A percentile compares a stretch with the other conserved stretches of the same genome.
phyloP scores from a whole-genome alignment of 768 basidiomycete species.

The Nidula microcarpa region DNA sequence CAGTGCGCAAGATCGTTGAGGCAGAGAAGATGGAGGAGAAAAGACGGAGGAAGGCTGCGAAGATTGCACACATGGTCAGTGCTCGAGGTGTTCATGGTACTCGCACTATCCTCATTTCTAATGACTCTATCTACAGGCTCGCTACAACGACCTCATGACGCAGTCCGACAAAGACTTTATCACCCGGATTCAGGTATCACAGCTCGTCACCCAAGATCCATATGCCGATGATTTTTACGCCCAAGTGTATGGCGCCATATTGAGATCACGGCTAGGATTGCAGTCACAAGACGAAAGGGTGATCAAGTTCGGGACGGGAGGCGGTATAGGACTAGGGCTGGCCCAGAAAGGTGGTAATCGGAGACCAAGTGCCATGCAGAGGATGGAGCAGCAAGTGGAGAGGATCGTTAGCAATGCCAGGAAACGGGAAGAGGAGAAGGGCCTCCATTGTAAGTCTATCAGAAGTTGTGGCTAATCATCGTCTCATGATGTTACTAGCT shows the following conservation, averaged over 20 bases:
- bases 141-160: conserved; percentile 94
- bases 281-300: conserved; percentile 74
- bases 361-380: conserved; percentile 83
- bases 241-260: conserved; percentile 86
- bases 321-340: conserved; percentile 83
- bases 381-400: conserved; percentile 95
- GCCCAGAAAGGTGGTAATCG: conserved; percentile 64
- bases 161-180: conserved; percentile 99
- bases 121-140: conserved; percentile 51
- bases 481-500: conserved; percentile 31
- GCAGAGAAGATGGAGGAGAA: conserved; percentile 87
- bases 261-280: conserved; percentile 75
- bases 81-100: too few relatives aligned
- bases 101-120: background rate
- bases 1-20: conserved; percentile 87
- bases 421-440: conserved; percentile 82
- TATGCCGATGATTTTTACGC: conserved; percentile 99
- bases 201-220: conserved; percentile 95
- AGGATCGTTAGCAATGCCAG: conserved; percentile 91
- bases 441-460: conserved; percentile 44
- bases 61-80: conserved; percentile 85
- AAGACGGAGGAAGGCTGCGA: conserved; percentile 74
- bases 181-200: conserved; percentile 97
- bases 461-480: background rate
- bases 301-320: conserved; percentile 78